Percentiles rank a stretch among this genome's conserved stretches.
These are phyloP conservation scores for Anacardium occidentale DNA, from an alignment of 345 rosid genomes.

Conservation along the genomic window DNA sequence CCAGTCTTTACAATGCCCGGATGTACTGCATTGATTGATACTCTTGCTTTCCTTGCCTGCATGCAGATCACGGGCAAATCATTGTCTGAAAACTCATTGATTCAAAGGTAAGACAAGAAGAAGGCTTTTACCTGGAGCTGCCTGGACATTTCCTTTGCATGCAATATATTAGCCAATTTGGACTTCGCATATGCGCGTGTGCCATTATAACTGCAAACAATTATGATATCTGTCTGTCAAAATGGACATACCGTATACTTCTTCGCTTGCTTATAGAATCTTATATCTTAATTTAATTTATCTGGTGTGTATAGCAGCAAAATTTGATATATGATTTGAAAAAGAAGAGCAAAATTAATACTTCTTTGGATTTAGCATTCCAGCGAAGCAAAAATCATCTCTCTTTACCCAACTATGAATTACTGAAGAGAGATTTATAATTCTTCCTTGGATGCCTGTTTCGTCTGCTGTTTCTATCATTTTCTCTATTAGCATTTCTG, in stretches of 20 bases:
- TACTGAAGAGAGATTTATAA: constrained; percentile 87
- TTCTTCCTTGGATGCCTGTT: constrained; percentile 76
- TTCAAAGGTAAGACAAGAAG: no score
- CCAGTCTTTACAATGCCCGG: constrained; percentile 97
- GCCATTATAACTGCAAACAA: constrained; percentile 63
- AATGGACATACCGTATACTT: no score
- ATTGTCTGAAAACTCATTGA: background rate
- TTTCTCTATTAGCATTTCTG: constrained; percentile 72
- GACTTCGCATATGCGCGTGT: constrained; percentile 91
- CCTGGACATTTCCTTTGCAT: constrained; percentile 72
- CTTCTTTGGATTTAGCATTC: constrained; percentile 70
- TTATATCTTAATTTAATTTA: no score
- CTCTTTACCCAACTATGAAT: constrained; percentile 84
- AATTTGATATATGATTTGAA: no score
- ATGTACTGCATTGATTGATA: constrained; percentile 82
- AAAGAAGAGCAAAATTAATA: constrained; percentile 32
- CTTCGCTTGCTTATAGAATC: no score
- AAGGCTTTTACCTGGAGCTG: constrained; percentile 56
- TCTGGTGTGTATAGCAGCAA: no score
- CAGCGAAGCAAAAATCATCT: constrained; percentile 57
- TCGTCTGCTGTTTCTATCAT: constrained; percentile 76
- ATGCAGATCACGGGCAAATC: constrained; percentile 9
- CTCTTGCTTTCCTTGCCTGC: constrained; percentile 78
- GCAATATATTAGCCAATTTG: constrained; percentile 77
- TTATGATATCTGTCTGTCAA: background rate